These are phyloP conservation scores for Larix kaempferi DNA, from an alignment of 75 land plant genomes.

Conservation along the genomic window DNA sequence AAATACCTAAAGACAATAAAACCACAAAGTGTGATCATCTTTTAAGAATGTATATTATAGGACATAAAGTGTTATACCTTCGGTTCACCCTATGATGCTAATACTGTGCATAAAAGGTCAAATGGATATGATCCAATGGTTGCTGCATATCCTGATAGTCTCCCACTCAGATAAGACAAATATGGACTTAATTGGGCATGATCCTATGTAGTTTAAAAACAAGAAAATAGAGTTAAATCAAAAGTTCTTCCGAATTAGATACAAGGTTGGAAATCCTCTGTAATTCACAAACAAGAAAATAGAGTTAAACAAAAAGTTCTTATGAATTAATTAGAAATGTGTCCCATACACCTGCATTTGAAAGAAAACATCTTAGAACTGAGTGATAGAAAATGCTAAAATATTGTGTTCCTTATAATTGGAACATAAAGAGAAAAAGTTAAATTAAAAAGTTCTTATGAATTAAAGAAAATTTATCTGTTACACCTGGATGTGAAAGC, in stretches of 20 bases:
- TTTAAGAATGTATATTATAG: neutral
- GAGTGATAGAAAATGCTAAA: too few species aligned
- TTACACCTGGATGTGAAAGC: too few species aligned
- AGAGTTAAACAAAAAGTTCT: neutral
- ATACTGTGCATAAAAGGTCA: slow-evolving; percentile 89
- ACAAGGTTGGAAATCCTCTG: too few species aligned
- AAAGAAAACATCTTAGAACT: too few species aligned
- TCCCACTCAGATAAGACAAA: slow-evolving; percentile 87
- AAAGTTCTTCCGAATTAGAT: too few species aligned
- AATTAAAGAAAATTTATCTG: too few species aligned
- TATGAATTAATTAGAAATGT: neutral
- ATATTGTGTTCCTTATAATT: too few species aligned
- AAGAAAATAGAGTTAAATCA: too few species aligned
- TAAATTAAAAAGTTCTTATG: too few species aligned
- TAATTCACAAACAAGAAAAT: neutral
- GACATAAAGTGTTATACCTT: slow-evolving; percentile 47
- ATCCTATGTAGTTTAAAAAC: slow-evolving; percentile 35
- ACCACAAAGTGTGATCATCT: neutral
- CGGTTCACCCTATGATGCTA: slow-evolving; percentile 97
- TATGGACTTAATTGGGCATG: slow-evolving; percentile 68
- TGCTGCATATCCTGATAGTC: slow-evolving; percentile 90
- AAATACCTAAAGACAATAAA: neutral
- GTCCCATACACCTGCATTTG: too few species aligned
- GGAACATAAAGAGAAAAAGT: too few species aligned
- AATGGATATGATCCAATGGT: slow-evolving; percentile 97